phyloP scores from a whole-genome alignment of 2,329 filamentous ascomycete species.

The Botrytis galanthina region DNA sequence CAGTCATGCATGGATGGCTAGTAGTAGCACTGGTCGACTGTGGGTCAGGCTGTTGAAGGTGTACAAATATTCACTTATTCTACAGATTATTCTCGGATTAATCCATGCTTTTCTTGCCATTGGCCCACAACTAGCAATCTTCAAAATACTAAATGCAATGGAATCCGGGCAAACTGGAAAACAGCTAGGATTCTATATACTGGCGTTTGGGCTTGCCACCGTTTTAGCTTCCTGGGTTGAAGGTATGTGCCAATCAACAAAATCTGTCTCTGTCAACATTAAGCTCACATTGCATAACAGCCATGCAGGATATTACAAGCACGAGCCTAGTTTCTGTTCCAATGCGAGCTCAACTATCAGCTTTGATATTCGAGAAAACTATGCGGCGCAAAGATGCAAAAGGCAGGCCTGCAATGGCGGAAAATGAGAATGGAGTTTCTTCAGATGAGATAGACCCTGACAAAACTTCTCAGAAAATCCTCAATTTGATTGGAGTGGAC shows the following conservation, averaged over 20 bases:
- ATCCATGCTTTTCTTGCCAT: constrained; percentile 24
- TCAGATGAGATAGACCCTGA: constrained; percentile 56
- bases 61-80: constrained; percentile 46
- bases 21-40: not conserved
- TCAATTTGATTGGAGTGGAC: constrained; percentile 74
- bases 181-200: constrained; percentile 25
- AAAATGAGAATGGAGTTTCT: constrained; percentile 8
- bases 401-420: constrained; percentile 45
- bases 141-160: constrained; percentile 29
- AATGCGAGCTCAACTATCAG: constrained; percentile 65
- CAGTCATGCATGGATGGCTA: constrained; percentile 46
- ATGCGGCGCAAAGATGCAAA: constrained; percentile 68
- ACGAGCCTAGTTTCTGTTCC: constrained; percentile 42
- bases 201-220: constrained; percentile 31
- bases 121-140: constrained; percentile 27
- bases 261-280: constrained; percentile 42
- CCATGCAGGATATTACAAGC: constrained; percentile 56
- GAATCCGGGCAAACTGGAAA: constrained; percentile 17
- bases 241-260: constrained; percentile 23
- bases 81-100: constrained; percentile 26
- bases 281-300: constrained; percentile 56
- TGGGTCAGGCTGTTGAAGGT: constrained; percentile 46
- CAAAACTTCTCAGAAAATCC: constrained; percentile 58
- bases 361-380: constrained; percentile 72
- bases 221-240: constrained; percentile 47